Evolutionary conservation across 148 eudicot species (phyloP).

Genomic region (Cornus controversa): DNA sequence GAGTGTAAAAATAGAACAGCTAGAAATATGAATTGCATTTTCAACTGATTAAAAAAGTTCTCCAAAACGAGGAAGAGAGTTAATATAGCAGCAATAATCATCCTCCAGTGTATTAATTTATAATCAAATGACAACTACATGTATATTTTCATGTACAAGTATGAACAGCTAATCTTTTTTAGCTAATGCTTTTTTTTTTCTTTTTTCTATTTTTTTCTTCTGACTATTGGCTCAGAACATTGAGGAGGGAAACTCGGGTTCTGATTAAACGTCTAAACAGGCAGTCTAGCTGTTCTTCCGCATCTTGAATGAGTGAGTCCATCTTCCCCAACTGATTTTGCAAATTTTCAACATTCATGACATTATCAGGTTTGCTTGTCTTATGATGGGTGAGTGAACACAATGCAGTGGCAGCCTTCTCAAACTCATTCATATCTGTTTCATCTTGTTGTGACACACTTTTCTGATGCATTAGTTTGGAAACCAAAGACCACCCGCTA

Average conservation of each 20-base stretch:
- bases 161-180: constrained; percentile 1
- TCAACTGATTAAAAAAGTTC: background rate
- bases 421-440: constrained; percentile 15
- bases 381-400: constrained; percentile 17
- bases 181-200: too few species aligned
- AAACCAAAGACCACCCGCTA: background rate
- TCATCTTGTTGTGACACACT: background rate
- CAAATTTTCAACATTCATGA: constrained; percentile 11
- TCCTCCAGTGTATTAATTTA: background rate
- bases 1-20: too few species aligned
- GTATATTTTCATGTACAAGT: background rate
- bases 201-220: too few species aligned
- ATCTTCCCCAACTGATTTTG: constrained; percentile 19
- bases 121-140: background rate
- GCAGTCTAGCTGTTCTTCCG: constrained; percentile 41
- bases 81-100: background rate
- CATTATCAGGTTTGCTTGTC: constrained; percentile 11
- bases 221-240: constrained; percentile 45
- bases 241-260: constrained; percentile 45
- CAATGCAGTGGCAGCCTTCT: constrained; percentile 29
- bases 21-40: background rate
- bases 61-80: background rate
- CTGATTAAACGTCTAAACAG: constrained; percentile 39
- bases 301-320: constrained; percentile 34
- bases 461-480: background rate